phyloP scores from a whole-genome alignment of 2,329 filamentous ascomycete species.

The Colletotrichum chrysophilum region DNA sequence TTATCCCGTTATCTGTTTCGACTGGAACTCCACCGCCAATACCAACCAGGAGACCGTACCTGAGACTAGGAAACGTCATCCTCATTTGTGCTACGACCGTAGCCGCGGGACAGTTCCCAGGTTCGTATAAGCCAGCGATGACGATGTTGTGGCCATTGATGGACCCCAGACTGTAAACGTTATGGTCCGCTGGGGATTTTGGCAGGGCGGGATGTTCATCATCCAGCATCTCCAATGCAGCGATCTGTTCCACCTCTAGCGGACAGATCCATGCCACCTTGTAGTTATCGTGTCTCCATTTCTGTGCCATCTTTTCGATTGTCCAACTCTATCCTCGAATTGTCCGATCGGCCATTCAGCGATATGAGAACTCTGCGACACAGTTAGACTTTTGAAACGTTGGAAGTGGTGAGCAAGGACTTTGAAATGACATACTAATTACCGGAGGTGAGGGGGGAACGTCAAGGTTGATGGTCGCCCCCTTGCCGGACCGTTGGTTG shows the following conservation, averaged over 20 bases:
- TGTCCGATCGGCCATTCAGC: background rate
- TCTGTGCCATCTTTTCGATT: background rate
- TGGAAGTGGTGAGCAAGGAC: background rate
- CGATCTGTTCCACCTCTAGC: background rate
- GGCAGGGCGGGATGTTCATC: background rate
- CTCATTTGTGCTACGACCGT: conserved; percentile 21
- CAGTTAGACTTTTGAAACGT: background rate
- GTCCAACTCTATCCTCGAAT: background rate
- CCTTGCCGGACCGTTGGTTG: too few relatives aligned
- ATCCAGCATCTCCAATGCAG: background rate
- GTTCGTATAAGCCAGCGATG: conserved; percentile 21
- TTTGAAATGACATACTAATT: background rate
- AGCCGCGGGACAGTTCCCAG: conserved; percentile 25
- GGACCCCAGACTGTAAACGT: conserved; percentile 27
- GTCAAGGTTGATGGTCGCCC: too few relatives aligned
- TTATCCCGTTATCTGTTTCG: background rate
- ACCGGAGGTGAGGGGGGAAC: too few relatives aligned
- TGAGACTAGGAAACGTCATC: conserved; percentile 18
- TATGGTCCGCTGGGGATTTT: conserved; percentile 21
- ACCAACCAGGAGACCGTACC: conserved; percentile 25
- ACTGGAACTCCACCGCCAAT: conserved; percentile 28
- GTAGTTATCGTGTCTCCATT: background rate
- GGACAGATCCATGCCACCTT: background rate
- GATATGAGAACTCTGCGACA: background rate
- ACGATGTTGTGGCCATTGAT: conserved; percentile 29